Evolutionary conservation across 2,329 filamentous ascomycete species (phyloP).

Genomic region (Monosporascus sp.): DNA sequence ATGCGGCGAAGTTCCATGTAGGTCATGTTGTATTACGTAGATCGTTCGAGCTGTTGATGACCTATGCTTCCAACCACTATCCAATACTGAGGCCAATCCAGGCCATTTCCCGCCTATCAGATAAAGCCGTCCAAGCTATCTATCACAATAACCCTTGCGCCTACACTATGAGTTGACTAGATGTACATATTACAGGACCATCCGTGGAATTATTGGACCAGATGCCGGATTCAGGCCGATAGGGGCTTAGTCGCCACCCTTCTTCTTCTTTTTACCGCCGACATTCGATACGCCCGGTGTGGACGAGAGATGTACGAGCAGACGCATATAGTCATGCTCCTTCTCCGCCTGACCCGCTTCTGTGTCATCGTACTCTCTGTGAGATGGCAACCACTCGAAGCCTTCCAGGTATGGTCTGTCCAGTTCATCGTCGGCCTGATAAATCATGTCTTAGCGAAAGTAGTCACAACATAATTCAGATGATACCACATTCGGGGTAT

Average conservation of each 20-base stretch:
- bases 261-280: slow-evolving; percentile 62
- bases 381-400: slow-evolving; percentile 72
- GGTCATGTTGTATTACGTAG: too few relatives aligned
- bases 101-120: background rate
- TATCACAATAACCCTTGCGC: slow-evolving; percentile 40
- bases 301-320: slow-evolving; percentile 77
- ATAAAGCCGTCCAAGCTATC: slow-evolving; percentile 30
- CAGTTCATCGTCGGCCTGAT: slow-evolving; percentile 83
- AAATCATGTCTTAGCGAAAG: background rate
- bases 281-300: slow-evolving; percentile 36
- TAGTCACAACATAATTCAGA: too few relatives aligned
- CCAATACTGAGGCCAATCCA: too few relatives aligned
- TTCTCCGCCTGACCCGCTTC: slow-evolving; percentile 44
- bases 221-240: slow-evolving; percentile 21
- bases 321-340: slow-evolving; percentile 81
- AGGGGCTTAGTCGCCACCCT: slow-evolving; percentile 34
- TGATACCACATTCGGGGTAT: too few relatives aligned
- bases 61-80: too few relatives aligned
- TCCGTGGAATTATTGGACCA: slow-evolving; percentile 35
- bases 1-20: too few relatives aligned
- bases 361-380: slow-evolving; percentile 12
- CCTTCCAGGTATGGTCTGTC: slow-evolving; percentile 82
- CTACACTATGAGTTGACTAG: slow-evolving; percentile 27
- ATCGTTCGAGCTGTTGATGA: too few relatives aligned
- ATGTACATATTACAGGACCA: slow-evolving; percentile 16